Evolutionary conservation across 2,329 filamentous ascomycete species (phyloP), one percentile per base, ranked within the genome.

Genomic region (Cyclaneusma minus): DNA sequence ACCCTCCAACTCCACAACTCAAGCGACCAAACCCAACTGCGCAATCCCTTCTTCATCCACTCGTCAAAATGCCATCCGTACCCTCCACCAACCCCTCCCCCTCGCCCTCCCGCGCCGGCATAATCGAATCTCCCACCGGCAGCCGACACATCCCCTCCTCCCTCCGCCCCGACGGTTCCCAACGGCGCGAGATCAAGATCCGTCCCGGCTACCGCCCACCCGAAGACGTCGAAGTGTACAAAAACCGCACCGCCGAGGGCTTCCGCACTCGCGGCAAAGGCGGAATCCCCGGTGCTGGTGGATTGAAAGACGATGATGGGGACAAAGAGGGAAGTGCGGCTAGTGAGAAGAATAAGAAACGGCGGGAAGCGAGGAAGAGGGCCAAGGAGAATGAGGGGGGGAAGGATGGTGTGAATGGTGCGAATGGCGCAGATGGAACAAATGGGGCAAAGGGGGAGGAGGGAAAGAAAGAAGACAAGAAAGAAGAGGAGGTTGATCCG

Each of bases 181-280:
- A 81, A n/a, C 73, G 89, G 30, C 91, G 81, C 47, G 87, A 93
- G 44, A 95, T 95, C 48, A 82, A 82, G 45, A 83, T 98, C 34
- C 73, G 83, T 16, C 87, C 89, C 0, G 91, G 89, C 28, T 98
- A 94, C 54, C 74, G 75, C 17, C 91, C 89, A 2, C 83, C 85
- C 1, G 89, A 98, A 55, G 89, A 98, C 52, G 77, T 95, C 36
- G 84, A 94, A 47, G 63, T 93, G 23, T 98, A 98, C 66, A 91
- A 84, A 58, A 94, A 92, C 52, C 75, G 81, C 30, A 84, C 76
- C 2, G 85, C 85, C 25, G 79, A 89, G 48, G 72, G 70, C 25
- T 93, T 80, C 57, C 83, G 83, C 46, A 83, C 70, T 40, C 72
- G 82, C 27, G 70, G 68, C 14, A 64, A 58, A 35, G 72, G 68